Evolutionary conservation across 1,284 basidiomycete genomes (phyloP), one percentile per base, ranked within the genome.

Genomic region (Trichosporon faecale): DNA sequence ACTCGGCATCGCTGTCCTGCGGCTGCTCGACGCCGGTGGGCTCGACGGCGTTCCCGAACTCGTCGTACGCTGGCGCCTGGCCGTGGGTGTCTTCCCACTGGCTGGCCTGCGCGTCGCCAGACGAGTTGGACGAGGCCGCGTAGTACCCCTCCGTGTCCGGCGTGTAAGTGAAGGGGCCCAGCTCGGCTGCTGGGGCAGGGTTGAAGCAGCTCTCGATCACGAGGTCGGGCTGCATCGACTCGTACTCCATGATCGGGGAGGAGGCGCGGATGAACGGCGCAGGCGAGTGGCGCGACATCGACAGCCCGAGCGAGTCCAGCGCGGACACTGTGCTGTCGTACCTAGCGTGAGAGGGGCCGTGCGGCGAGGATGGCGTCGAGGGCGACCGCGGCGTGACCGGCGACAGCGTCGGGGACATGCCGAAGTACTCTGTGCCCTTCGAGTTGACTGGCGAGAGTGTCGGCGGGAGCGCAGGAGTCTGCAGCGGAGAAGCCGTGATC

Each of bases 151-250:
- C 63, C 31, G 21, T 25, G 49, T 64, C 37, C 27, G 31, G n/a
- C 9, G 76, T 70, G 73, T 76, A 83, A 0, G 80, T 81, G 70
- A 83, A 81, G 16, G 80, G 80, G 2, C 76, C 71, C 2, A 75
- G 73, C 37, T 78, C 78, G 11, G 64, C 69, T 0, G 74, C 75
- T 0, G 78, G 75, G 25, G 68, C 68, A 1, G 81, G 81, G 67
- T 83, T 82, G 75, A 82, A 83, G 21, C 82, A 72, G 25, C 74
- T 74, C 71, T 83, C 81, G 46, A 81, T 80, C 46, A 82, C 74
- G 0, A 76, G 70, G 29, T 82, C 80, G 4, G 82, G 76, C 0
- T 76, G 69, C 52, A 72, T 66, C 12, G 12, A 8, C 27, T 61
- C 57, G 57, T 61, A 61, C 57, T 61, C 57, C 27, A 61, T 31